Evolutionary conservation across 2,329 filamentous ascomycete genomes (phyloP), one percentile per base, ranked within the genome.

Genomic region (Grosmannia serpens): DNA sequence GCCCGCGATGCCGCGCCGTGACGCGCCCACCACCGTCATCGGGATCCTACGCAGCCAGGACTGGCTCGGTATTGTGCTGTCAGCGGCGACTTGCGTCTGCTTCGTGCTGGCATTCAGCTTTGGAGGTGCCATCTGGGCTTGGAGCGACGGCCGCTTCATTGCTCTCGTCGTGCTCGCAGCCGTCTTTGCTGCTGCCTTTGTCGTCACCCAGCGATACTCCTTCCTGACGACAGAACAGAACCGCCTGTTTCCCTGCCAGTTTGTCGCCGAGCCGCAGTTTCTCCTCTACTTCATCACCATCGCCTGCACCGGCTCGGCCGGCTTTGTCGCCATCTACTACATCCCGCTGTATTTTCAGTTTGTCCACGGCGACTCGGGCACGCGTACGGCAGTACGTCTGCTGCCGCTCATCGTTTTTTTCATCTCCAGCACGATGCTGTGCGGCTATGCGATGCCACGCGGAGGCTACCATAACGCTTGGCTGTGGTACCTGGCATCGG

Each of bases 261-360:
- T 82, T 52, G 64, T 81, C 3, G 64, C 63, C 17, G 65, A 64
- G 22, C 66, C 66, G 6, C 69, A 70, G 3, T 65, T 73, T 51
- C 61, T 77, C 9, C 62, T 79, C 1, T 67, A 82, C 0, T 78
- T 74, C 62, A 64, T 75, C 27, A 64, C 67, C 7, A 74, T 70
- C 24, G 64, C 63, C 15, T 62, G 55, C 5, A 58, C 58, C 20
- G 62, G 62, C n/a, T 61, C 65, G 17, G 62, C 62, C 9, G 57
- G 60, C 46, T 70, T 69, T 52, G 62, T 71, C 10, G 54, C 64
- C 17, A 65, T 75, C 26, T 81, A 79, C 65, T 80, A 75, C 64
- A 72, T 80, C n/a, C 78, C 78, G 0, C 65, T 81, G 1, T 79
- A 72, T 65, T 81, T 80, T 65, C 74, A 77, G 61, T 81, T 80